These are phyloP conservation scores for Thamnidium elegans DNA, from an alignment of 192 early-diverging fungal genomes.

Conservation along the genomic window DNA sequence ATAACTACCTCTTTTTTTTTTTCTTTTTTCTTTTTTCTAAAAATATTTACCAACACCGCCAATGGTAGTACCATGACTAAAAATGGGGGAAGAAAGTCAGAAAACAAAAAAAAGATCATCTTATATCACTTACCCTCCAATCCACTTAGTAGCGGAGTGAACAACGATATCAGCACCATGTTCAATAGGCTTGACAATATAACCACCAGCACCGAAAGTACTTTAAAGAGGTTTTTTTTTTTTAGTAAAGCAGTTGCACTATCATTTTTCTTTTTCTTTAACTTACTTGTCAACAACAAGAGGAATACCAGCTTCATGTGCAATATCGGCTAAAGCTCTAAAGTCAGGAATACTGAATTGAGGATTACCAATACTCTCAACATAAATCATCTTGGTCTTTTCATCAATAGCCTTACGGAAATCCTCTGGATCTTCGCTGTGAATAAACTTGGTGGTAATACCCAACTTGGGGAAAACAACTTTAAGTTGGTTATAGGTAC, in stretches of 20 bases:
- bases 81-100: background rate
- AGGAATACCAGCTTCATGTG: slow-evolving; percentile 81
- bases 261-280: background rate
- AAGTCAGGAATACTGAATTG: slow-evolving; percentile 88
- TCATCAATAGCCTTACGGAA: slow-evolving; percentile 79
- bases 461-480: slow-evolving; percentile 79
- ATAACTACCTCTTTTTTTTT: background rate
- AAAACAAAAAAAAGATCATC: slow-evolving; percentile 26
- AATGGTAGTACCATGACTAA: slow-evolving; percentile 85
- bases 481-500: slow-evolving; percentile 86
- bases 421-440: slow-evolving; percentile 71
- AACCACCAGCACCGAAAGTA: slow-evolving; percentile 92
- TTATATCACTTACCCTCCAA: slow-evolving; percentile 40
- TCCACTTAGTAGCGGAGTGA: slow-evolving; percentile 94
- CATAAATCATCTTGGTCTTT: slow-evolving; percentile 87
- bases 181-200: slow-evolving; percentile 79
- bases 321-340: slow-evolving; percentile 73
- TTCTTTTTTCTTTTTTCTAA: background rate
- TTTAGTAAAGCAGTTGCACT: background rate
- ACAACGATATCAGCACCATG: slow-evolving; percentile 96
- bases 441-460: slow-evolving; percentile 74
- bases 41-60: slow-evolving; percentile 64
- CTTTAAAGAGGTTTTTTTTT: slow-evolving; percentile 8
- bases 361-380: slow-evolving; percentile 93
- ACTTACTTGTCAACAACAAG: slow-evolving; percentile 86